These are phyloP conservation scores for Fusarium algeriense DNA, from an alignment of 2,329 filamentous ascomycete species.

Conservation along the genomic window DNA sequence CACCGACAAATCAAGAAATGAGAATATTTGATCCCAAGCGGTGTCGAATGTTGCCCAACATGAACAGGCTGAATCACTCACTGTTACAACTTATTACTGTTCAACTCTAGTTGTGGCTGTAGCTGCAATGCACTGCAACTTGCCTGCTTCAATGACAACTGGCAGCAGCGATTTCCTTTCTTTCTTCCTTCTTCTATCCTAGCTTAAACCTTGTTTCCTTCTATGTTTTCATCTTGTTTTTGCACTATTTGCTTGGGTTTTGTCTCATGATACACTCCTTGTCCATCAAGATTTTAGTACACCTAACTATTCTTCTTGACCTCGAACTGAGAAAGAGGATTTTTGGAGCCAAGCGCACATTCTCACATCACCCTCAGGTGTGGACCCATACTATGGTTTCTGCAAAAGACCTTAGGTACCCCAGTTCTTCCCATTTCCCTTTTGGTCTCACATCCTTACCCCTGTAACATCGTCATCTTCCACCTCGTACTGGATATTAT, in stretches of 20 bases:
- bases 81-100: slow-evolving; percentile 5
- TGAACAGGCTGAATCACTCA: slow-evolving; percentile 21
- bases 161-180: slow-evolving; percentile 11
- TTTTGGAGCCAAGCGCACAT: neutral
- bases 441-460: slow-evolving; percentile 22
- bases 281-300: neutral
- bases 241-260: neutral
- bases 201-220: slow-evolving; percentile 11
- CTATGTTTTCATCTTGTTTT: slow-evolving; percentile 19
- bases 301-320: neutral
- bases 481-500: slow-evolving; percentile 17
- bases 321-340: neutral
- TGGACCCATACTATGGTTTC: slow-evolving; percentile 27
- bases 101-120: neutral
- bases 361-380: slow-evolving; percentile 16
- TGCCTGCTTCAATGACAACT: slow-evolving; percentile 20
- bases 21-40: slow-evolving; percentile 7
- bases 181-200: slow-evolving; percentile 8
- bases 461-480: slow-evolving; percentile 11
- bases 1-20: slow-evolving; percentile 1
- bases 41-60: slow-evolving; percentile 35
- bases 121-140: slow-evolving; percentile 14
- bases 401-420: slow-evolving; percentile 32
- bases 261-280: neutral
- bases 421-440: slow-evolving; percentile 9